Percentiles rank a stretch among this genome's conserved stretches.
Evolutionary conservation across 83 land plant genomes (phyloP).

Genomic region (Picea abies): DNA sequence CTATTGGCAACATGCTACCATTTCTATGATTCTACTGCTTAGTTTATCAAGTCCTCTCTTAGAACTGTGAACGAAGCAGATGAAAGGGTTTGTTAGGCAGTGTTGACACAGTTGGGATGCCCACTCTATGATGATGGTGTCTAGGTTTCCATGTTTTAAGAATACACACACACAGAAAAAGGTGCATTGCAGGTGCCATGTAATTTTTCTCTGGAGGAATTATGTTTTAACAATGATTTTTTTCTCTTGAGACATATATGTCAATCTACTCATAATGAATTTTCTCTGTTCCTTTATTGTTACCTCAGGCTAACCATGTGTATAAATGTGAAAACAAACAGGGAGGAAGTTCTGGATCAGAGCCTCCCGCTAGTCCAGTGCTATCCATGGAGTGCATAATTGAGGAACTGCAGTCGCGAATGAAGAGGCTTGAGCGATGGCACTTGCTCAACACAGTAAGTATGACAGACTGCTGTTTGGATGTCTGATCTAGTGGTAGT

Average conservation of each 20-base stretch:
- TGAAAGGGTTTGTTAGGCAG: background rate
- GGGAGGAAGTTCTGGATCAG: conserved; percentile 14
- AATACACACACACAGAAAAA: background rate
- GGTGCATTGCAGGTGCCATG: background rate
- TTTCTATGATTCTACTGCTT: background rate
- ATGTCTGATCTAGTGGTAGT: background rate
- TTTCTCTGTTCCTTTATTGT: background rate
- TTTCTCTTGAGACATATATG: background rate
- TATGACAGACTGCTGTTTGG: background rate
- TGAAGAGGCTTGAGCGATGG: conserved; percentile 20
- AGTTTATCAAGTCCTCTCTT: background rate
- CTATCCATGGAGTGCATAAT: conserved; percentile 15
- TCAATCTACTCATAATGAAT: no score
- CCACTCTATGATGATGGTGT: background rate
- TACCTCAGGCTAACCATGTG: background rate
- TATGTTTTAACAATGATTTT: background rate
- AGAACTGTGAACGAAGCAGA: background rate
- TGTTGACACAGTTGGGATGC: background rate
- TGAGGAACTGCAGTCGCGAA: conserved; percentile 17
- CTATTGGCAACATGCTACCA: background rate
- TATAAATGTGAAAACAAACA: conserved; percentile 4
- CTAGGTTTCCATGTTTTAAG: background rate
- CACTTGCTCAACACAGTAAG: conserved; percentile 17
- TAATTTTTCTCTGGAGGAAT: background rate
- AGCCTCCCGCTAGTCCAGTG: conserved; percentile 11